Base-by-base conservation (phyloP, 2,329 filamentous ascomycete species). In the Scedosporium boydii region DNA sequence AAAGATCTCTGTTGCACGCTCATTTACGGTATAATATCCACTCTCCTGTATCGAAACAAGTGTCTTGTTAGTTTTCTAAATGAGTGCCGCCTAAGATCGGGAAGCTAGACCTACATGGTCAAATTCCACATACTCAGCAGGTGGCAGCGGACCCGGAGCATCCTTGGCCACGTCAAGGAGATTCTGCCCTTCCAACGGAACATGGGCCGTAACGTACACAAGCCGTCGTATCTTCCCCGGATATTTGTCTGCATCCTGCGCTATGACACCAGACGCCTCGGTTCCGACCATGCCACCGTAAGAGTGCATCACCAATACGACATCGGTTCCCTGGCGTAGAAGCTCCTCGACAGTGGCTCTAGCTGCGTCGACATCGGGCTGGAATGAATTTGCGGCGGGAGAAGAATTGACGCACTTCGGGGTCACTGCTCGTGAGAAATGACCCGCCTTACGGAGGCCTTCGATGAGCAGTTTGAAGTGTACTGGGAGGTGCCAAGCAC, bases 241-340 rank as follows among this genome's bases (percentile, higher is more conserved):
- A 27, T 61, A 41, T n/a, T 58, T 42, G 4, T 42, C n/a, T 1
- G 26, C 14, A 41, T 29, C 38, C 29, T 16, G n/a, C 9, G 44
- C 27, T 29, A 57, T 16, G 5, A 27, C 18, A 4, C 60, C 60
- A 5, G 42, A 65, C 1, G 67, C 66, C 3, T 64, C 66, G 3
- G 63, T 64, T 0, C 67, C 68, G 2, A 66, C 64, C 2, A 62
- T 57, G 0, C 66, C 68, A 3, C 68, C 68, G 5, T 69, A 69
- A 1, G 68, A 69, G 60, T 69, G 68, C 66, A 66, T 67, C 34
- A 69, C 6, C 0, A 69, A 4, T 2, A 67, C 44, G 10, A 69
- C 59, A 3, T 69, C 66, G 7, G 64, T 69, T 1, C 64, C 68
- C 1, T 60, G 58, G 5, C 68, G 64, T 1, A 68, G 7, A n/a